phyloP scores from a whole-genome alignment of 164 flowering plant genomes.

The Liquidambar formosana region DNA sequence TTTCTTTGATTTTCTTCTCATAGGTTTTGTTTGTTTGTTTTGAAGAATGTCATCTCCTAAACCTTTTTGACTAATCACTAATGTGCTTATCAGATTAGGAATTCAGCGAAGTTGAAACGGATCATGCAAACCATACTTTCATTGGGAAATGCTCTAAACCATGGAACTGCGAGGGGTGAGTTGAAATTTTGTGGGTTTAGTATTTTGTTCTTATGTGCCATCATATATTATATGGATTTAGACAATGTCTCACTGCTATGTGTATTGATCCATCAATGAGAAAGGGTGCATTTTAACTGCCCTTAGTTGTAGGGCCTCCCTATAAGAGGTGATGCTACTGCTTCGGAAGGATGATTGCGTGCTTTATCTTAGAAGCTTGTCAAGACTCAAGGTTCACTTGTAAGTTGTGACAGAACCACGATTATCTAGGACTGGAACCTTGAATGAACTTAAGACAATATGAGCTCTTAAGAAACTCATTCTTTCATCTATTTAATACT shows the following conservation, averaged over 20 bases:
- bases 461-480: neutral
- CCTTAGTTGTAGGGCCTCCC: neutral
- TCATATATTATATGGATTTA: neutral
- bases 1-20: neutral
- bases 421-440: neutral
- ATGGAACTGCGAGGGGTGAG: constrained; percentile 77
- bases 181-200: constrained; percentile 1
- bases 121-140: constrained; percentile 73
- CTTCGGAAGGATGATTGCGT: neutral
- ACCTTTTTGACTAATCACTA: neutral
- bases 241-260: neutral
- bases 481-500: neutral
- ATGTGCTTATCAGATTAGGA: constrained; percentile 45
- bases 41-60: neutral
- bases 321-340: neutral
- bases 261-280: neutral
- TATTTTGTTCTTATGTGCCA: too few species aligned
- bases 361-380: neutral
- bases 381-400: neutral
- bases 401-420: neutral
- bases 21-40: neutral
- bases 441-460: neutral
- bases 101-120: constrained; percentile 62
- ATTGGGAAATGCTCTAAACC: constrained; percentile 75
- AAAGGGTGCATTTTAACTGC: neutral